phyloP scores from a whole-genome alignment of 345 rosid genomes.

The Aethionema arabicum region DNA sequence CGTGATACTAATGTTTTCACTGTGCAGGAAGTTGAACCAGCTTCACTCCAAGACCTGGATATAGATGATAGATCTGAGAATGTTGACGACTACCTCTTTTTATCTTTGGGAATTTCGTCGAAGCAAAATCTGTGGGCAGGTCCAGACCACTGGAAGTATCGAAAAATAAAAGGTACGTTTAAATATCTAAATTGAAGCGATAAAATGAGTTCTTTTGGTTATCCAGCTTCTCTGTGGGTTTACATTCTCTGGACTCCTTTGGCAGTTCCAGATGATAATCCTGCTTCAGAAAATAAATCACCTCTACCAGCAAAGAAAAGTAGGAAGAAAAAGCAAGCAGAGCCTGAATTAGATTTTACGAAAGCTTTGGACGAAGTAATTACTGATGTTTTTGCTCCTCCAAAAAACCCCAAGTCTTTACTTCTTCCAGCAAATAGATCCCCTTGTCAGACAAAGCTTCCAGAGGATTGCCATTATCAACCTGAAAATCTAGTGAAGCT shows the following conservation, averaged over 20 bases:
- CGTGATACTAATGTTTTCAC: slow-evolving; percentile 13
- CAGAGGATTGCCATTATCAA: slow-evolving; percentile 99
- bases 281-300: slow-evolving; percentile 47
- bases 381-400: slow-evolving; percentile 67
- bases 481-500: slow-evolving; percentile 88
- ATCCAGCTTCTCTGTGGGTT: slow-evolving; percentile 17
- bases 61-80: slow-evolving; percentile 52
- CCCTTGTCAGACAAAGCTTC: slow-evolving; percentile 62
- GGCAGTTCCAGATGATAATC: slow-evolving; percentile 50
- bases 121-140: slow-evolving; percentile 98
- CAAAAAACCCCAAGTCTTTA: slow-evolving; percentile 74
- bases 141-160: slow-evolving; percentile 96
- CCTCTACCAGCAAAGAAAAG: slow-evolving; percentile 54
- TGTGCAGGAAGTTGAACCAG: slow-evolving; percentile 58
- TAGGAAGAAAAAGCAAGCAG: slow-evolving; percentile 61
- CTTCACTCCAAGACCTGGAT: slow-evolving; percentile 45
- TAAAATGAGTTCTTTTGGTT: slow-evolving; percentile 5
- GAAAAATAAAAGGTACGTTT: slow-evolving; percentile 63
- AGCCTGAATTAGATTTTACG: slow-evolving; percentile 68
- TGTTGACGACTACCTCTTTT: slow-evolving; percentile 64
- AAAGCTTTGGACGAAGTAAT: slow-evolving; percentile 71
- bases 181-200: slow-evolving; percentile 19
- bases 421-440: slow-evolving; percentile 71
- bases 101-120: slow-evolving; percentile 62
- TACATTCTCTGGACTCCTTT: slow-evolving; percentile 16